Evolutionary conservation across 2,329 filamentous ascomycete species (phyloP), one percentile per base, ranked within the genome.

Genomic region (Monilinia vaccinii-corymbosi): DNA sequence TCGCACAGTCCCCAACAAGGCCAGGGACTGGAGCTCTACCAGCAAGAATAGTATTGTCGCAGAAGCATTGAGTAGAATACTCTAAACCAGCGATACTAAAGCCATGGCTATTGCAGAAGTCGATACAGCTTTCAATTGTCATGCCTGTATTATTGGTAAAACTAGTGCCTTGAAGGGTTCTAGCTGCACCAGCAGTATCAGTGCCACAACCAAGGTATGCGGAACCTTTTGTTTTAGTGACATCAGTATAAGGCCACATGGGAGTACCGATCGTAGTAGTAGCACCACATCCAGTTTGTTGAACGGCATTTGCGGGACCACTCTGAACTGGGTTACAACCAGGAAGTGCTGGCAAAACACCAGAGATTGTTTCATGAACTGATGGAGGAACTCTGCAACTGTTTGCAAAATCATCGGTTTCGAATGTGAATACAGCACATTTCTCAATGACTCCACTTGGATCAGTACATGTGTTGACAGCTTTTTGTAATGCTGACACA

Each of bases 121-220:
- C 50, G 1, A 66, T 45, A 45, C 66, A 68, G 13, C 48, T 60
- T 36, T 68, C 62, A n/a, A 66, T 52, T n/a, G 65, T 68, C 64
- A 65, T 66, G 11, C 47, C 56, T 11, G 55, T 58, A 11, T 18
- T 49, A 18, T 63, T 60, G 10, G 60, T 58, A 2, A 59, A 44
- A 4, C 36, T 21, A 21, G 51, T 48, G 8, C 62, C 50, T 25
- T 31, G 40, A 6, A 61, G 31, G 34, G 59, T 61, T 16, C 75
- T 76, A 45, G 77, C 75, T 56, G 73, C 64, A 51, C 62, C 63
- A 23, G 73, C 73, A 59, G 74, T 67, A 62, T 81, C 80, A 32
- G 74, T 76, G 67, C 80, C 86, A 74, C 86, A 89, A 59, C 86
- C 86, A n/a, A 80, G 70, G 64, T 82, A 79, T 47, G 75, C 74